phyloP scores from a whole-genome alignment of 768 basidiomycete genomes.

The Leccinum boreale region DNA sequence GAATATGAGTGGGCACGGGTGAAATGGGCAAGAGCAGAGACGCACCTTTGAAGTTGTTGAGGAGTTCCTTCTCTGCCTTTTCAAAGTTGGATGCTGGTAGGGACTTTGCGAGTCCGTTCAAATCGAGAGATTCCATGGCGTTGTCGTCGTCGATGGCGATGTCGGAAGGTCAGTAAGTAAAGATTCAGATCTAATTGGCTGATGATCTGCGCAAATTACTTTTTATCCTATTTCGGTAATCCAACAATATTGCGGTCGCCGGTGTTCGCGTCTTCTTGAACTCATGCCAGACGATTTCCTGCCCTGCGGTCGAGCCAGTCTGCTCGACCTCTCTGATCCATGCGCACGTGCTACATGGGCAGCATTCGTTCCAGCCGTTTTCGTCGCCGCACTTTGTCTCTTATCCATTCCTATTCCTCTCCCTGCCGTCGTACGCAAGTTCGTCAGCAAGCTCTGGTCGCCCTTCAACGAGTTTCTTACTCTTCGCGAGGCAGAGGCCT shows the following conservation, averaged over 20 bases:
- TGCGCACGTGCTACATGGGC: conserved; percentile 54
- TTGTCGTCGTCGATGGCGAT: conserved; percentile 24
- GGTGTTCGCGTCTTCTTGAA: not conserved
- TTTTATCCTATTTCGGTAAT: not conserved
- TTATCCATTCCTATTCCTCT: conserved; percentile 31
- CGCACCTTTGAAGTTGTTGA: conserved; percentile 79
- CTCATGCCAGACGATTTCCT: conserved; percentile 11
- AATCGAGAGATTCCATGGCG: conserved; percentile 67
- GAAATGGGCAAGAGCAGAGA: not conserved
- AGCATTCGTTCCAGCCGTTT: conserved; percentile 43
- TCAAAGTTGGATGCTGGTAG: conserved; percentile 66
- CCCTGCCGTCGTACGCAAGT: conserved; percentile 16
- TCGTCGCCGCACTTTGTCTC: conserved; percentile 45
- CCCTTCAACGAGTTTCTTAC: conserved; percentile 44
- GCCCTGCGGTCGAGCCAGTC: conserved; percentile 13
- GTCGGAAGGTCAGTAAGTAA: not conserved
- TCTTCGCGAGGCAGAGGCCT: conserved; percentile 54
- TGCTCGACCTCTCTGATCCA: conserved; percentile 39
- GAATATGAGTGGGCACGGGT: conserved; percentile 19
- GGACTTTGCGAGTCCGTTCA: conserved; percentile 75
- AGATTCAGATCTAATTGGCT: not conserved
- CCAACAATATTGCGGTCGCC: not conserved
- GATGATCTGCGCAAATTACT: not conserved
- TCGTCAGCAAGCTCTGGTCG: conserved; percentile 15
- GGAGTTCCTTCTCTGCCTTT: conserved; percentile 77